A percentile compares a stretch with the other conserved stretches of the same genome.
Conservation (phyloP, 1,284 basidiomycete genomes). For the Cutaneotrichosporon daszewskae region DNA sequence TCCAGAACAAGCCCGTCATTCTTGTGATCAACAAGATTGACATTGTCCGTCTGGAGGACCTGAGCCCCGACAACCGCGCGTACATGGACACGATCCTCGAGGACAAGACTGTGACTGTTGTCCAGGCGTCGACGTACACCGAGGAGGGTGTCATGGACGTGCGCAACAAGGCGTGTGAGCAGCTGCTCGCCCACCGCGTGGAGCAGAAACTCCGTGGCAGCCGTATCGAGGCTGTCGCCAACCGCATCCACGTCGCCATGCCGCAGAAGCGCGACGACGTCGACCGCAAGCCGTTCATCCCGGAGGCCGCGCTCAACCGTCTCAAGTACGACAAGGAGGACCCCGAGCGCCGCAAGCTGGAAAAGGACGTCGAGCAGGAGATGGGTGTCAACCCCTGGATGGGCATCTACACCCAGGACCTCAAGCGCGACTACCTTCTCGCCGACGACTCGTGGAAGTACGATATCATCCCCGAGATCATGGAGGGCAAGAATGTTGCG, state of each 20-base stretch:
- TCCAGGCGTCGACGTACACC: conserved; percentile 84
- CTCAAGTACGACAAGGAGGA: conserved; percentile 84
- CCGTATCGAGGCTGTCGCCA: conserved; percentile 83
- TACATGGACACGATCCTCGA: conserved; percentile 81
- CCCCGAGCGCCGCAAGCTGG: conserved; percentile 63
- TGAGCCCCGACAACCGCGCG: conserved; percentile 64
- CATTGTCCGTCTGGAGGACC: conserved; percentile 74
- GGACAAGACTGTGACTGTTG: conserved; percentile 61
- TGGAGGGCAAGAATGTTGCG: conserved; percentile 97
- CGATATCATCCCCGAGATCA: conserved; percentile 92
- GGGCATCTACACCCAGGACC: conserved; percentile 82
- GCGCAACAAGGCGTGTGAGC: conserved; percentile 86
- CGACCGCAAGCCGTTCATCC: conserved; percentile 76
- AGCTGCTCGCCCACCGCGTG: conserved; percentile 84
- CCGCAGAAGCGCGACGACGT: conserved; percentile 82
- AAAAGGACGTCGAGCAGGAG: conserved; percentile 67
- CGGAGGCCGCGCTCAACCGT: conserved; percentile 64
- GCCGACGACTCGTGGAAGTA: conserved; percentile 91
- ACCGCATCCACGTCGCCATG: conserved; percentile 87
- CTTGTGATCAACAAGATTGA: conserved; percentile 97
- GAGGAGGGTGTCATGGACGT: conserved; percentile 95
- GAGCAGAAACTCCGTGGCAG: conserved; percentile 88
- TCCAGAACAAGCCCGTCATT: conserved; percentile 81
- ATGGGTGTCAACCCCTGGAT: conserved; percentile 67
- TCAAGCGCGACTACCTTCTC: conserved; percentile 78